Evolutionary conservation across 768 basidiomycete species (phyloP).

Genomic region (Boletus sp.): DNA sequence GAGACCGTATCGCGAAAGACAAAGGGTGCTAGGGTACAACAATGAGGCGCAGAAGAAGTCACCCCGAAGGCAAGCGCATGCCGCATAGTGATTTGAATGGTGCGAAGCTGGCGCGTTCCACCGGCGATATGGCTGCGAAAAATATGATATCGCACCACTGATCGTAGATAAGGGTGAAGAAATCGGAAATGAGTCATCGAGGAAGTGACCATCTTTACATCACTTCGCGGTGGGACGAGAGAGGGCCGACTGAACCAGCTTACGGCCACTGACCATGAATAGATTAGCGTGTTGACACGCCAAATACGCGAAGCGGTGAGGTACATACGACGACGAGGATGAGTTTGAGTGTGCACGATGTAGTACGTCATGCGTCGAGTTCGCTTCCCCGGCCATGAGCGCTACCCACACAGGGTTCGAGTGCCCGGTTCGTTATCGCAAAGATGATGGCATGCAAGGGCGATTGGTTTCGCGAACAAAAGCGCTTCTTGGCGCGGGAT

Average conservation of each 20-base stretch:
- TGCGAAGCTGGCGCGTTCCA: background rate
- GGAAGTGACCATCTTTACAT: background rate
- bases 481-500: background rate
- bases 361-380: background rate
- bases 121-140: slow-evolving; percentile 1
- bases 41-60: background rate
- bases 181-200: background rate
- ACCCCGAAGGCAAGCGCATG: background rate
- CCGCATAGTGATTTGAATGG: no score
- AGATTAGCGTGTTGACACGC: background rate
- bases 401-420: background rate
- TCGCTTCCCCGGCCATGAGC: background rate
- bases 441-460: background rate
- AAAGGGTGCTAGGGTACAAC: no score
- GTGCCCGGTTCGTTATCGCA: background rate
- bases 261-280: background rate
- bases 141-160: background rate
- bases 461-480: background rate
- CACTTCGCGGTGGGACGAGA: background rate
- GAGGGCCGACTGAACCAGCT: background rate
- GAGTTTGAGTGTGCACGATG: background rate
- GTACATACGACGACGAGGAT: no score
- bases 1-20: background rate
- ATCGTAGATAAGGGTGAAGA: background rate
- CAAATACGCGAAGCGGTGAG: background rate